Percentiles rank a stretch among this genome's conserved stretches.
phyloP scores from a whole-genome alignment of 225 moss, liverwort and hornwort species.

The Pseudisothecium myosuroides region DNA sequence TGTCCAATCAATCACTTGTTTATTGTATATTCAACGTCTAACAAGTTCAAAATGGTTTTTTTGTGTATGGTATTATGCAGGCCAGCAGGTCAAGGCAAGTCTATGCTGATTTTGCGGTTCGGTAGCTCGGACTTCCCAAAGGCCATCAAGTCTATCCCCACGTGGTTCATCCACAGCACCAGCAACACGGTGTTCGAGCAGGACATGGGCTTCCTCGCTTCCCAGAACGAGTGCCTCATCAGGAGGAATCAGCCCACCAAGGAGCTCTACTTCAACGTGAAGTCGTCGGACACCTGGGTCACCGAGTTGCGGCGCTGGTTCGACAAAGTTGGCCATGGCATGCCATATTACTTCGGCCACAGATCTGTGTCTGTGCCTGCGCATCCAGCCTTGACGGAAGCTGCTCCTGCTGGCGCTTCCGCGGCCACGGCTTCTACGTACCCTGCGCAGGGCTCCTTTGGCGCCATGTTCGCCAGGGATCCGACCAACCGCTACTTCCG shows the following conservation, averaged over 20 bases:
- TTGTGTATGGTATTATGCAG: background rate
- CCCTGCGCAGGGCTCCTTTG: conserved; percentile 69
- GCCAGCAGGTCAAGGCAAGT: conserved; percentile 75
- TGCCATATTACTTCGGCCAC: conserved; percentile 80
- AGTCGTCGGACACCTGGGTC: conserved; percentile 68
- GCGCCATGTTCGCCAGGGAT: conserved; percentile 63
- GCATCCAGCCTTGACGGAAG: conserved; percentile 47
- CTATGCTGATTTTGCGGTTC: conserved; percentile 60
- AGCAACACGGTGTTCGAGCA: conserved; percentile 56
- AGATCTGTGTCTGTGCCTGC: conserved; percentile 21
- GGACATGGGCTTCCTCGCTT: conserved; percentile 82
- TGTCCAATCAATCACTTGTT: background rate
- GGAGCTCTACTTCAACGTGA: conserved; percentile 60
- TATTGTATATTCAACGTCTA: background rate
- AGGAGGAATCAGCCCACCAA: conserved; percentile 32
- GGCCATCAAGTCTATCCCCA: conserved; percentile 3
- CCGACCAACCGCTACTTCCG: conserved; percentile 72
- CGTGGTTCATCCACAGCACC: conserved; percentile 39
- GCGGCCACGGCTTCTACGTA: conserved; percentile 47
- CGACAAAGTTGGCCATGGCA: conserved; percentile 66
- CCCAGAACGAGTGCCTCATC: conserved; percentile 59
- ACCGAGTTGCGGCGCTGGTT: conserved; percentile 65
- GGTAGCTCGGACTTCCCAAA: conserved; percentile 15
- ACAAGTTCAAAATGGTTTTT: background rate
- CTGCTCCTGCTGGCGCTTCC: conserved; percentile 52